Conservation (phyloP, 202 grass and related monocot species). For the Carex arenaria region DNA sequence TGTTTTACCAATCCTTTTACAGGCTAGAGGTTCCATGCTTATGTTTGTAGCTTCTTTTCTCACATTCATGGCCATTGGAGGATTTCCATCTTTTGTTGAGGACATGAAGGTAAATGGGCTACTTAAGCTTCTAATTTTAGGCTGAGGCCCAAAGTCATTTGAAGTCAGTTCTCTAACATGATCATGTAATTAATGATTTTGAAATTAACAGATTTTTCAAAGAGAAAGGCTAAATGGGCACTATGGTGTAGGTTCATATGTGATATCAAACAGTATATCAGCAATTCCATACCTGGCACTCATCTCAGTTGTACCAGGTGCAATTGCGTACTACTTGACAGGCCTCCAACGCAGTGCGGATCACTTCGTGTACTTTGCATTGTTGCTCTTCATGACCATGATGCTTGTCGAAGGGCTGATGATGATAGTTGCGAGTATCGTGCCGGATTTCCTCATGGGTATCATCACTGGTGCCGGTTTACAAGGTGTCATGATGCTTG, state of each 20-base stretch:
- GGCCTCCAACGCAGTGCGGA: constrained; percentile 49
- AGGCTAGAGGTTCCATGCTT: constrained; percentile 85
- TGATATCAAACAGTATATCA: constrained; percentile 72
- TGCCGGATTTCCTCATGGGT: constrained; percentile 91
- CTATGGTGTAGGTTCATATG: constrained; percentile 70
- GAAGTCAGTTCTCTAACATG: neutral
- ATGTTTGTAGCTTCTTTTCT: constrained; percentile 72
- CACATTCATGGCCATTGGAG: constrained; percentile 93
- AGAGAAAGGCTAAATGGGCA: constrained; percentile 85
- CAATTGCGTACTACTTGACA: constrained; percentile 70
- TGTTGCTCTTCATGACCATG: constrained; percentile 72
- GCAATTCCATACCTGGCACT: constrained; percentile 66
- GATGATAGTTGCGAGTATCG: constrained; percentile 82
- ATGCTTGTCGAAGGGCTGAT: constrained; percentile 83
- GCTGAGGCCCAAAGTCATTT: neutral
- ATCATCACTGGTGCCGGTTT: constrained; percentile 92
- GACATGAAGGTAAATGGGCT: constrained; percentile 71
- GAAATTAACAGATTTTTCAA: constrained; percentile 46
- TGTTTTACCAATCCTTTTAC: neutral
- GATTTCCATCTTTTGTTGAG: constrained; percentile 92
- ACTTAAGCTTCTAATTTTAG: neutral
- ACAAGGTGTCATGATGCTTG: constrained; percentile 92
- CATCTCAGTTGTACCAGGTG: constrained; percentile 62
- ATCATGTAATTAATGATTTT: neutral
- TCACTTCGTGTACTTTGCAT: constrained; percentile 72